Percentiles rank a stretch among this genome's conserved stretches.
Evolutionary conservation across 129 eudicot genomes (phyloP).

Genomic region (Artemisia annua): DNA sequence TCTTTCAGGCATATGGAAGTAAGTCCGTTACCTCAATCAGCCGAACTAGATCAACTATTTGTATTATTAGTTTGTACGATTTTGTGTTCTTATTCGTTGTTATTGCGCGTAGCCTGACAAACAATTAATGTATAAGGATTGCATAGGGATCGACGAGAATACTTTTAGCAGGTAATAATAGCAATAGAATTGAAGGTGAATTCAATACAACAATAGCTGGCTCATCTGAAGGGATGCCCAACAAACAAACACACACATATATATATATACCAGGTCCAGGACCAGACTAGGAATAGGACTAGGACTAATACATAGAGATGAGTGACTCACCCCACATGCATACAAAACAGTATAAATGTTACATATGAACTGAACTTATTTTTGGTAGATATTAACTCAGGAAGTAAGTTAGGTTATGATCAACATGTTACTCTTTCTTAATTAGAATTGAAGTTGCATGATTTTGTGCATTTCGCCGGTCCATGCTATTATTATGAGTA

Average conservation of each 20-base stretch:
- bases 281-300: slow-evolving; percentile 11
- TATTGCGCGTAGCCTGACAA: too few relatives aligned
- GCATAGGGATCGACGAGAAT: slow-evolving; percentile 9
- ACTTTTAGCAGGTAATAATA: not conserved
- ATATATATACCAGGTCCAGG: slow-evolving; percentile 12
- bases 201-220: slow-evolving; percentile 20
- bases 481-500: not conserved
- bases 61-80: too few relatives aligned
- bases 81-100: too few relatives aligned
- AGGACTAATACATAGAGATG: slow-evolving; percentile 12
- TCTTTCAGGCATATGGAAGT: too few relatives aligned
- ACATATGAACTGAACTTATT: not conserved
- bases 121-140: not conserved
- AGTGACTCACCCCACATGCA: slow-evolving; percentile 26
- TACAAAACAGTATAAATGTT: slow-evolving; percentile 1
- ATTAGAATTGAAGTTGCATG: not conserved
- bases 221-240: slow-evolving; percentile 16
- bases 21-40: too few relatives aligned
- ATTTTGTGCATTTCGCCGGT: not conserved
- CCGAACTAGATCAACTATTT: too few relatives aligned
- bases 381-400: slow-evolving; percentile 1
- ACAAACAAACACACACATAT: not conserved
- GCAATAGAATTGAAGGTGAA: not conserved
- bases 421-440: not conserved
- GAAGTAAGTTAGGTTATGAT: not conserved